Conservation (phyloP, 306 rosid genomes). For the barrel medic (Medicago truncatula) region MtrunA17r5.0-ANR NC_053045.1:29288501-29289000, state of each 20-base stretch:
- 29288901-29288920: not conserved
- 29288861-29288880: not conserved
- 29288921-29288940: not conserved
- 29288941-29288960: not conserved
- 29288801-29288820: conserved; percentile 69
- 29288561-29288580: conserved; percentile 16
- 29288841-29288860: conserved; percentile 72
- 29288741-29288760: conserved; percentile 90
- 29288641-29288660: conserved; percentile 86
- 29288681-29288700: conserved; percentile 84
- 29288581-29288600: conserved; percentile 85
- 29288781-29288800: conserved; percentile 75
- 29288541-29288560: not conserved
- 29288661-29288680: conserved; percentile 92
- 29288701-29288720: conserved; percentile 70
- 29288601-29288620: conserved; percentile 95
- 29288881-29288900: not conserved
- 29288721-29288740: conserved; percentile 80
- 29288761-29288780: conserved; percentile 88
- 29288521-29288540: not conserved
- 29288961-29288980: not conserved
- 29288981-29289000: not conserved
- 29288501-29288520: not conserved
- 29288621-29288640: conserved; percentile 92
- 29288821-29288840: conserved; percentile 82